These are phyloP conservation scores for Bipolaris cookei DNA, from an alignment of 2,329 filamentous ascomycete genomes.

Conservation along the genomic window DNA sequence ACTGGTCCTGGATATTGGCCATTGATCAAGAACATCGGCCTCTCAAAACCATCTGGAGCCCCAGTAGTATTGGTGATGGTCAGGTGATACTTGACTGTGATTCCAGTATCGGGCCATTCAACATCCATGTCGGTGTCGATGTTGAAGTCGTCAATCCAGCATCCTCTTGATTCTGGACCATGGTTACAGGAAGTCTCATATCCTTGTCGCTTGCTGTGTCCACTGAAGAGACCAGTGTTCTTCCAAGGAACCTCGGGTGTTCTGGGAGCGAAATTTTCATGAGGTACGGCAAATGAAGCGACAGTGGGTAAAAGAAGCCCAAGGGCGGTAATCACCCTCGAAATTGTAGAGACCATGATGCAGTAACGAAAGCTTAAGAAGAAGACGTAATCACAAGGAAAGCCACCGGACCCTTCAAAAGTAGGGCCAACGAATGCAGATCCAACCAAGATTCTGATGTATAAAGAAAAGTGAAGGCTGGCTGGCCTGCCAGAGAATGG, in stretches of 20 bases:
- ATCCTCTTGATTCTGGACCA: slow-evolving; percentile 32
- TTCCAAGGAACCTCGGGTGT: slow-evolving; percentile 32
- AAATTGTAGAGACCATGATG: slow-evolving; percentile 18
- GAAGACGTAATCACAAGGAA: slow-evolving; percentile 14
- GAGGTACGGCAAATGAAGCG: slow-evolving; percentile 27
- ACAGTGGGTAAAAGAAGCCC: slow-evolving; percentile 24
- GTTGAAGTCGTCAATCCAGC: slow-evolving; percentile 43
- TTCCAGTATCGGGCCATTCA: slow-evolving; percentile 53
- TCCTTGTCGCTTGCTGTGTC: slow-evolving; percentile 15
- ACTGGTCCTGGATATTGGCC: slow-evolving; percentile 57
- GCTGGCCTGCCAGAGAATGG: slow-evolving; percentile 14
- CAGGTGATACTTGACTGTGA: slow-evolving; percentile 52
- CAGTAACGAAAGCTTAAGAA: slow-evolving; percentile 10
- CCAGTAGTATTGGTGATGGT: slow-evolving; percentile 53
- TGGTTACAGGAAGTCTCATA: slow-evolving; percentile 27
- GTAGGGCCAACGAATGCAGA: slow-evolving; percentile 8
- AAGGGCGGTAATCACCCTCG: slow-evolving; percentile 14
- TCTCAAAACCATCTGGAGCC: slow-evolving; percentile 55
- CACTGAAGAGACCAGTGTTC: slow-evolving; percentile 21
- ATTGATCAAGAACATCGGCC: slow-evolving; percentile 53
- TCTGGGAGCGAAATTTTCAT: slow-evolving; percentile 16
- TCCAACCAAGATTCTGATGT: slow-evolving; percentile 6
- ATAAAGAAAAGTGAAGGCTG: slow-evolving; percentile 18
- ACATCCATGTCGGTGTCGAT: slow-evolving; percentile 54
- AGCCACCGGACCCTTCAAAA: not conserved